These are phyloP conservation scores for Allium sativum DNA, from an alignment of 106 monocot species.

Conservation along the genomic window DNA sequence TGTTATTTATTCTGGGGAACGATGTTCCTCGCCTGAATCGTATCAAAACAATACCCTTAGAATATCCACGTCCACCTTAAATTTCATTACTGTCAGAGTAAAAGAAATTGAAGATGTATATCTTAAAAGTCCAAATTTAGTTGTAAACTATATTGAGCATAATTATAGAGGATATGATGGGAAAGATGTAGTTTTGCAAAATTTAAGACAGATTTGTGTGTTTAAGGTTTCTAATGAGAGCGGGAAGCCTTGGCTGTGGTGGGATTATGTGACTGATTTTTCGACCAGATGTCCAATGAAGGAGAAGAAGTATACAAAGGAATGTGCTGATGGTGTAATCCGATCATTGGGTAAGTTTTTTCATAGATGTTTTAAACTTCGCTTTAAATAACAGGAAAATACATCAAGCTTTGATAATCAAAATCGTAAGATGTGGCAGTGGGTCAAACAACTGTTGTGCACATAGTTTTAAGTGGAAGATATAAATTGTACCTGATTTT, in stretches of 20 bases:
- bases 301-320: slow-evolving; percentile 42
- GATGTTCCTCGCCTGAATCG: too few relatives aligned
- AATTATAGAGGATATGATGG: slow-evolving; percentile 65
- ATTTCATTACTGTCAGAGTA: too few relatives aligned
- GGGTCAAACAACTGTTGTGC: not conserved
- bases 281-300: slow-evolving; percentile 59
- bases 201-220: slow-evolving; percentile 43
- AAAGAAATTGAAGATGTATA: too few relatives aligned
- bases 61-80: too few relatives aligned
- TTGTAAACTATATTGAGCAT: too few relatives aligned
- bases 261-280: slow-evolving; percentile 65
- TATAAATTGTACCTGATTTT: not conserved
- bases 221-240: slow-evolving; percentile 53
- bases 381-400: too few relatives aligned
- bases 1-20: too few relatives aligned
- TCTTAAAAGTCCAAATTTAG: too few relatives aligned
- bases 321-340: slow-evolving; percentile 41
- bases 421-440: not conserved
- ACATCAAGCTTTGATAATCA: too few relatives aligned
- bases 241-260: slow-evolving; percentile 53
- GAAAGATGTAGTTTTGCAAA: slow-evolving; percentile 55
- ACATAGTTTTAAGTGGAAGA: not conserved
- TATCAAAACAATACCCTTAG: too few relatives aligned
- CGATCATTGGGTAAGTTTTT: slow-evolving; percentile 31
- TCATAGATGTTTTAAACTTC: slow-evolving; percentile 2